Base-by-base conservation (phyloP, 805 yeast genomes). In the Candida ponderosae region DNA sequence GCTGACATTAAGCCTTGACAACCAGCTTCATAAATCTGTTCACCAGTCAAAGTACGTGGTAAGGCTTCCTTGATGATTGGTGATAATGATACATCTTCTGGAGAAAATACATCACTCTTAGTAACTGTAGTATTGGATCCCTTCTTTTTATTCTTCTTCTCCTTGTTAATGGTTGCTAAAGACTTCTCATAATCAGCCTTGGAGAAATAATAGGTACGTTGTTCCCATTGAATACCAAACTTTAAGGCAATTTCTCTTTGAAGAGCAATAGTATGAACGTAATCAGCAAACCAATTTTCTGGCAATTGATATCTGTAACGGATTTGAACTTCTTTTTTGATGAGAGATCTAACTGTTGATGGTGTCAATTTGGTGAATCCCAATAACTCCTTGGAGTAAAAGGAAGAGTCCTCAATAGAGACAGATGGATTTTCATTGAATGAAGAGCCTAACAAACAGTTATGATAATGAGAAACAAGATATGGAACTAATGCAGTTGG, bases 151-250 rank as follows among this genome's bases (percentile, higher is more conserved):
- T 61, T 61, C 26, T 59, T 65, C 43, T 52, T 53, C 5, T 50
- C 31, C 31, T 49, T 48, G 4, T 46, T 34, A 7, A 45, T 41
- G 5, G 49, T 38, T 9, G 50, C 36, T 29, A 54, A 44, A 35
- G 54, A 58, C 4, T 41, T 38, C 32, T 59, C 69, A 35, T 51
- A 50, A 16, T 54, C 50, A 32, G 66, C 76, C 32, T 55, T 54
- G 26, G 74, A 66, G 51, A 59, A 65, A 46, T 47, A 59, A 41
- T 64, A 61, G 18, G 54, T 53, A 42, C 62, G 60, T 44, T 62
- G 66, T 42, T 66, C 62, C 84, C 95, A 81, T 65, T 93, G 98
- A 37, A 90, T 75, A 61, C 97, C 97, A 48, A 79, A 75, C 60
- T 84, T 82, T 37, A 66, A 50, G 10, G 96, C 78, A 44, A 88